Conservation (phyloP, 2,329 filamentous ascomycete species). For the Neocucurbitaria cava region DNA sequence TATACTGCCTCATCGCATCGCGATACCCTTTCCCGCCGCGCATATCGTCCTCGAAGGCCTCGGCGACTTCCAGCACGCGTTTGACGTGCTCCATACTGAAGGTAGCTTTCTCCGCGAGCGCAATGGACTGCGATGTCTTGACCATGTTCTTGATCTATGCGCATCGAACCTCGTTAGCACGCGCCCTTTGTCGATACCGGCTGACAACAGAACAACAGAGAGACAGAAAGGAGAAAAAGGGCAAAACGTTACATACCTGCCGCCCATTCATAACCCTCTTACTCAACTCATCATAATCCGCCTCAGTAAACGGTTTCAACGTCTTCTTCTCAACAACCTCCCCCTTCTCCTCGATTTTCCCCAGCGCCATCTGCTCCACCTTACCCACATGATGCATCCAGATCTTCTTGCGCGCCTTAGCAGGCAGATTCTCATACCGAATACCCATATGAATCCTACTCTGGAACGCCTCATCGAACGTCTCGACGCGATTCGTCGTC, state of each 20-base stretch:
- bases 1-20: slow-evolving; percentile 85
- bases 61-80: slow-evolving; percentile 82
- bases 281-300: slow-evolving; percentile 71
- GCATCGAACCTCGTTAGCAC: no score
- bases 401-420: slow-evolving; percentile 76
- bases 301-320: slow-evolving; percentile 64
- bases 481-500: slow-evolving; percentile 86
- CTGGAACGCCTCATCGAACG: slow-evolving; percentile 91
- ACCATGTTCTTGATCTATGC: slow-evolving; percentile 95
- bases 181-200: no score
- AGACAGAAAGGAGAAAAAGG: no score
- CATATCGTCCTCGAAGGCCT: slow-evolving; percentile 82
- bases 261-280: slow-evolving; percentile 73
- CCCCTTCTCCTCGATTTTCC: slow-evolving; percentile 67
- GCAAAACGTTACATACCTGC: slow-evolving; percentile 65
- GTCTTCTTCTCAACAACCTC: slow-evolving; percentile 50
- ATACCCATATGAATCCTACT: slow-evolving; percentile 86
- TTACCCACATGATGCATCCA: slow-evolving; percentile 85
- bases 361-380: slow-evolving; percentile 61
- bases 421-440: slow-evolving; percentile 76
- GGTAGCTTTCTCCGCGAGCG: slow-evolving; percentile 73
- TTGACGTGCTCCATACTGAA: slow-evolving; percentile 81
- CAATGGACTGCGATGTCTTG: slow-evolving; percentile 80
- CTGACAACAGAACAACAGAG: no score
- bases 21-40: slow-evolving; percentile 81